Base-by-base conservation (phyloP, 2,329 filamentous ascomycete species). In the Pseudogymnoascus sp. region DNA sequence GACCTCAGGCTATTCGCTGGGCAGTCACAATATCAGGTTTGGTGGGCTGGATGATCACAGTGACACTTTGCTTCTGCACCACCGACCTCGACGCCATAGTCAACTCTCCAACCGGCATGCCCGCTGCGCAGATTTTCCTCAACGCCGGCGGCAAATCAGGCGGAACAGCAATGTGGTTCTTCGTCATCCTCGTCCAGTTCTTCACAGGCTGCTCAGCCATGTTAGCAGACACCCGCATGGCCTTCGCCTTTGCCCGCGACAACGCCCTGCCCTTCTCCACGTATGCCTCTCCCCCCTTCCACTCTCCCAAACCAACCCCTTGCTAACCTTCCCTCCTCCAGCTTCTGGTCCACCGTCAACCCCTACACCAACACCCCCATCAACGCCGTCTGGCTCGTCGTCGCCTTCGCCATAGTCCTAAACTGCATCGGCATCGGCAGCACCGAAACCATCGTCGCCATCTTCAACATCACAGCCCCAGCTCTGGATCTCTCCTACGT, bases 181-280 rank as follows among this genome's bases (percentile, higher is more conserved):
- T 83, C 62, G 80, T 83, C 15, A 82, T 86, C 62, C 75, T 87
- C 0, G 82, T 87, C 2, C 84, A 86, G 63, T 82, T 84, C 69
- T 86, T 87, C 72, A 86, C 84, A 0, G 82, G 83, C 18, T 83
- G 82, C 60, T 81, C 82, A 15, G 84, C 84, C 3, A 83, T 86
- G 82, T 71, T 86, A 50, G 83, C 84, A 36, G 83, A 86, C 70
- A 84, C 81, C 20, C 75, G 82, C 63, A 84, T 85, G 81, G 80
- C 80, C 1, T 85, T 81, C 69, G 83, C 83, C 2, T 85, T 85
- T 70, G 75, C 82, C 15, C 76, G 83, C 36, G 83, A 86, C 64
- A 77, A 81, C 18, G 82, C 80, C 0, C 76, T 86, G n/a, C 83
- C 83, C 1, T 84, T 84, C 64, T 85, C 83, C 2, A 71, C 70